Percentiles rank a stretch among this genome's conserved stretches.
phyloP scores from a whole-genome alignment of 139 green algal genomes.

The Auxenochlorella protothecoides region DNA sequence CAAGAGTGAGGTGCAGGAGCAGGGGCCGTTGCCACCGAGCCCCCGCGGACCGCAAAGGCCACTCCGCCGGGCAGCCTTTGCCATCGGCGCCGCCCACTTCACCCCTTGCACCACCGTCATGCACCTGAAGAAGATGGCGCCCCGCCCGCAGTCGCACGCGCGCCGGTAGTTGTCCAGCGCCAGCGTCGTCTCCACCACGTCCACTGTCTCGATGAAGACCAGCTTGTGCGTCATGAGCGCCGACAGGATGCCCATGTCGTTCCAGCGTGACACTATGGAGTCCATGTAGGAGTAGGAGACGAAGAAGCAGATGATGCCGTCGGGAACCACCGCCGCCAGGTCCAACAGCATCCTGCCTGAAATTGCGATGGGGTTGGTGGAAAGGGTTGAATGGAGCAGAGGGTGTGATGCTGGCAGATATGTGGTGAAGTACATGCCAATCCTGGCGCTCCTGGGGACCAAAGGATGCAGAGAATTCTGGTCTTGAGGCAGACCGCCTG shows the following conservation, averaged over 20 bases:
- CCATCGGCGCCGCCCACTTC: no score
- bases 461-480: no score
- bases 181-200: conserved; percentile 97
- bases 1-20: not conserved
- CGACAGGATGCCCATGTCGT: conserved; percentile 87
- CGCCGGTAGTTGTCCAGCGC: conserved; percentile 96
- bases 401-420: no score
- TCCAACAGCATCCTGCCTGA: conserved; percentile 77
- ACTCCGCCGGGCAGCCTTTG: no score
- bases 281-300: conserved; percentile 99
- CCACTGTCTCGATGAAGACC: conserved; percentile 95
- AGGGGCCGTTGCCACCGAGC: no score
- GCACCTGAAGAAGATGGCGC: conserved; percentile 85
- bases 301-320: conserved; percentile 96
- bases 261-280: conserved; percentile 80
- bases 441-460: no score
- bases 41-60: no score
- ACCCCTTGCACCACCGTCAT: not conserved
- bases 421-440: no score
- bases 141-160: conserved; percentile 91
- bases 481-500: no score
- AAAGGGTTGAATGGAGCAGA: no score
- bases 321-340: conserved; percentile 74
- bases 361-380: not conserved
- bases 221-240: conserved; percentile 94